A percentile compares a stretch with the other conserved stretches of the same genome.
Evolutionary conservation across 306 rosid species (phyloP).

Genomic region (Cicer judaicum): DNA sequence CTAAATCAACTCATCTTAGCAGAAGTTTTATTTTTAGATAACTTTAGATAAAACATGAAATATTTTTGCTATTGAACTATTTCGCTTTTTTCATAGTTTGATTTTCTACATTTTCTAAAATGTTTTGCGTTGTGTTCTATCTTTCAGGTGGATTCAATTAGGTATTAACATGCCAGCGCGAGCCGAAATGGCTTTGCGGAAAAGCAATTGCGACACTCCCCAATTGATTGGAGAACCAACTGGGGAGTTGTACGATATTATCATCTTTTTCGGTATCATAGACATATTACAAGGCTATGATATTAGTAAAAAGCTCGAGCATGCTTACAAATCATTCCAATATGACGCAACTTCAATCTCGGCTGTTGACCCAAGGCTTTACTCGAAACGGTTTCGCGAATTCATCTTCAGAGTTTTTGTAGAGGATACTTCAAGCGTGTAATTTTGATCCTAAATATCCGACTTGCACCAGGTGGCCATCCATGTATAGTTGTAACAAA

Average conservation of each 20-base stretch:
- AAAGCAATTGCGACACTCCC: slow-evolving; percentile 57
- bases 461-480: slow-evolving; percentile 45
- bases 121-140: background rate
- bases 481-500: slow-evolving; percentile 54
- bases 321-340: slow-evolving; percentile 93
- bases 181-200: slow-evolving; percentile 72
- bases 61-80: slow-evolving; percentile 11
- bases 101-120: slow-evolving; percentile 25
- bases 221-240: slow-evolving; percentile 87
- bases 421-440: slow-evolving; percentile 69
- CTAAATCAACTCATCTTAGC: slow-evolving; percentile 30
- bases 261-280: slow-evolving; percentile 78
- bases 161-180: slow-evolving; percentile 85
- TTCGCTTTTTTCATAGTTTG: background rate
- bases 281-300: slow-evolving; percentile 98
- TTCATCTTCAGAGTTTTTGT: slow-evolving; percentile 88
- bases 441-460: slow-evolving; percentile 51
- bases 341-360: slow-evolving; percentile 85
- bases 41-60: background rate
- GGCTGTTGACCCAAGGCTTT: slow-evolving; percentile 95
- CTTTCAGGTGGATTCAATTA: slow-evolving; percentile 67
- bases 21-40: background rate
- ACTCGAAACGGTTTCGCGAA: slow-evolving; percentile 92
- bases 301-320: slow-evolving; percentile 94
- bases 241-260: slow-evolving; percentile 75